phyloP scores from a whole-genome alignment of 2,329 filamentous ascomycete genomes.

The Apiospora kogelbergensis region DNA sequence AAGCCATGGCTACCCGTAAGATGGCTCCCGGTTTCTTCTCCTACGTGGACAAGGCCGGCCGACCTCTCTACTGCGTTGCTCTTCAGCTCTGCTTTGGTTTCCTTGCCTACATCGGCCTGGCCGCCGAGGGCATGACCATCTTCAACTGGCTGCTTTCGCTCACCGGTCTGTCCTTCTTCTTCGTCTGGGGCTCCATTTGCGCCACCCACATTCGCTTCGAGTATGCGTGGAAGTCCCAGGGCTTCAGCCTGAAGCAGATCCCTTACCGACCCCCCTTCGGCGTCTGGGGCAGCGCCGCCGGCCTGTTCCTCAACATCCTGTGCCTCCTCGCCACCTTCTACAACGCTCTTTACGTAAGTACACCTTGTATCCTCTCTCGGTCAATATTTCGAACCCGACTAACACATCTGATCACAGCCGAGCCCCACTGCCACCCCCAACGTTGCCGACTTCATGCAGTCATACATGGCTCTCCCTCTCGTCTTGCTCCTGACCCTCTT shows the following conservation, averaged over 20 bases:
- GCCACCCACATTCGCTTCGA: constrained; percentile 67
- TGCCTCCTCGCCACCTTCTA: constrained; percentile 74
- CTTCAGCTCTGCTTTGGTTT: constrained; percentile 57
- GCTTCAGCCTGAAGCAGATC: constrained; percentile 49
- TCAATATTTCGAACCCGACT: not conserved
- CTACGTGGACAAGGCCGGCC: constrained; percentile 61
- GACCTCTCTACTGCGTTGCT: constrained; percentile 55
- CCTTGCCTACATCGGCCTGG: constrained; percentile 57
- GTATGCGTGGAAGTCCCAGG: constrained; percentile 58
- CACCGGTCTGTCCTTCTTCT: constrained; percentile 71
- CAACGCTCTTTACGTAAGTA: constrained; percentile 57
- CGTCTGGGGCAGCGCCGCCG: constrained; percentile 67
- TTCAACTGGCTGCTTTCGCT: constrained; percentile 70
- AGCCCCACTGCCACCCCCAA: constrained; percentile 31
- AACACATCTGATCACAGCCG: constrained; percentile 29
- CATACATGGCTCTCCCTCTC: constrained; percentile 58
- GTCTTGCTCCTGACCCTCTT: constrained; percentile 58
- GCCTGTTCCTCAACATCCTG: constrained; percentile 64
- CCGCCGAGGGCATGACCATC: constrained; percentile 41
- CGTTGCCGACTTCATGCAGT: constrained; percentile 56
- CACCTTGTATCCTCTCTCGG: not conserved
- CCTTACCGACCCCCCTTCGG: constrained; percentile 52
- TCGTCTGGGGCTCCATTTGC: constrained; percentile 73
- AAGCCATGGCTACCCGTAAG: constrained; percentile 46
- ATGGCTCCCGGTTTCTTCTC: constrained; percentile 57